Evolutionary conservation across 768 basidiomycete genomes (phyloP), one percentile per base, ranked within the genome.

Genomic region (Mycena filopes): DNA sequence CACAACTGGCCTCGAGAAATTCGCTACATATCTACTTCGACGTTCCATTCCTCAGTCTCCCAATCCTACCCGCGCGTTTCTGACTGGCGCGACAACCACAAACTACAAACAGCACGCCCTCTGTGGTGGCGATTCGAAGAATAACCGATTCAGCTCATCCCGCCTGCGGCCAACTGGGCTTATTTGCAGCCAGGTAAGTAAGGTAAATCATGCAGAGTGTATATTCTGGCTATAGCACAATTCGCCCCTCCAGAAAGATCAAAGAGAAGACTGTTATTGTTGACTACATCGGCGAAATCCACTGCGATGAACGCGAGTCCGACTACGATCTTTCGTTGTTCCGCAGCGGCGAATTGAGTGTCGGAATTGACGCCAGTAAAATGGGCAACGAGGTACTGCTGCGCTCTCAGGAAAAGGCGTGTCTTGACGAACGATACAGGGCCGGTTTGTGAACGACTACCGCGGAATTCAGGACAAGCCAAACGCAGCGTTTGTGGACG

Each of bases 391-490:
- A 95, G 75, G 63, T 55, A 33, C 3, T 43, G 29, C 42, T 11
- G 23, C 18, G 29, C 16, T 11, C 13, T 46, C 11, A 28, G 18
- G 50, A 11, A 26, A 31, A 7, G 40, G 20, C 9, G 25, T 4
- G 33, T 23, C 7, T 11, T 55, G 8, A 40, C 45, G 3, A 6
- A 16, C 40, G 10, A 8, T 18, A 3, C 42, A 66, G 62, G 91
- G 90, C 1, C 82, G 96, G 71, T 96, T 97, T 74, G 83, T 94
- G 63, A 98, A 98, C 70, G 96, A 97, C 80, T 98, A 91, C 77
- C 85, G 96, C 59, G 93, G 94, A 3, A 81, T 95, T 4, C 58
- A 66, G 26, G 74, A 76, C 25, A 89, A 81, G 73, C 88, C 93
- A 5, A 95, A 95, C 69, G 91, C 88, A 0, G 69, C 85, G 29